Conservation (phyloP, 345 rosid species). For the Salix caprea region DNA sequence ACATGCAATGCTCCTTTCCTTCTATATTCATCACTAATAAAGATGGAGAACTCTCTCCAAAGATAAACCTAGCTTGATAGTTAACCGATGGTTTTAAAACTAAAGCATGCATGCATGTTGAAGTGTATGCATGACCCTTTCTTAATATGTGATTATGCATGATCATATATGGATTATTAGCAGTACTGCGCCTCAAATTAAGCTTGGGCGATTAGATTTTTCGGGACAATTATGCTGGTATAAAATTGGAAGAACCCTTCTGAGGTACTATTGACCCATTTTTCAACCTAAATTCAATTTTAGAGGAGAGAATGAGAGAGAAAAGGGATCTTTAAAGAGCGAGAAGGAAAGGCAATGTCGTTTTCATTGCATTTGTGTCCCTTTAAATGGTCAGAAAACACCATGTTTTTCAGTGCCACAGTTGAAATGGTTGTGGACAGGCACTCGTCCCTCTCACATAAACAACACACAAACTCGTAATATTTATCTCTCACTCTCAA, state of each 20-base stretch:
- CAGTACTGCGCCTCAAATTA: background rate
- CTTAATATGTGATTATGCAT: slow-evolving; percentile 10
- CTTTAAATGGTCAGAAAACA: slow-evolving; percentile 36
- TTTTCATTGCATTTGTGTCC: slow-evolving; percentile 48
- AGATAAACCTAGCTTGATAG: background rate
- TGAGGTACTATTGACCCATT: slow-evolving; percentile 27
- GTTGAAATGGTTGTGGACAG: slow-evolving; percentile 44
- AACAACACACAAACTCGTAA: slow-evolving; percentile 25
- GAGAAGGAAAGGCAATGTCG: slow-evolving; percentile 31
- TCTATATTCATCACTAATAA: background rate
- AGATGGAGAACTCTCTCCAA: background rate
- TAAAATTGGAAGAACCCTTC: slow-evolving; percentile 30
- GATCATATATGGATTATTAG: slow-evolving; percentile 11
- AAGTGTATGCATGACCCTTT: slow-evolving; percentile 6
- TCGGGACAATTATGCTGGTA: slow-evolving; percentile 29
- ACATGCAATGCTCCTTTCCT: background rate
- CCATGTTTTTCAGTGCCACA: slow-evolving; percentile 80
- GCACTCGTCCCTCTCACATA: slow-evolving; percentile 53
- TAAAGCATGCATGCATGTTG: background rate
- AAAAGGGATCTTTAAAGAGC: background rate
- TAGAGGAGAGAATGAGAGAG: background rate
- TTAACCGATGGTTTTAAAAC: slow-evolving; percentile 23
- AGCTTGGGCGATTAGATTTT: background rate
- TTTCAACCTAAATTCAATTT: slow-evolving; percentile 32
- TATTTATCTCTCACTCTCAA: background rate